phyloP scores from a whole-genome alignment of 2,329 filamentous ascomycete genomes.

The Fusarium equiseti region DNA sequence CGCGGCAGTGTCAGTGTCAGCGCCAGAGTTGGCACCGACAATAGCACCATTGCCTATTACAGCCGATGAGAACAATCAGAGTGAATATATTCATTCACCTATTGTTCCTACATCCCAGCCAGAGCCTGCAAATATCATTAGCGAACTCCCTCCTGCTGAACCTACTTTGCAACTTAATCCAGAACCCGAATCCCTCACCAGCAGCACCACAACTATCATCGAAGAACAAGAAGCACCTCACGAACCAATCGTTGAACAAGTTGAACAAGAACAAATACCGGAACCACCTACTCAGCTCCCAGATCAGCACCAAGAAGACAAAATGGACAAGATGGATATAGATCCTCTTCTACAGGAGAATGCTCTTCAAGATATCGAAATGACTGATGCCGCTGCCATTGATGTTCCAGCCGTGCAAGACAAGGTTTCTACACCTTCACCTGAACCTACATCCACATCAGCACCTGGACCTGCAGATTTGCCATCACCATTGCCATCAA shows the following conservation, averaged over 20 bases:
- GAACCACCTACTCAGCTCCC: constrained; percentile 15
- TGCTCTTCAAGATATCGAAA: constrained; percentile 33
- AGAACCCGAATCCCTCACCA: constrained; percentile 7
- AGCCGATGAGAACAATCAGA: constrained; percentile 12
- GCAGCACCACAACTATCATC: constrained; percentile 13
- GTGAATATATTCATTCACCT: constrained; percentile 24
- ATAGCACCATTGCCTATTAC: constrained; percentile 1
- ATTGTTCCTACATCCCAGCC: constrained; percentile 16
- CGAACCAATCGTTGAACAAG: constrained; percentile 12
- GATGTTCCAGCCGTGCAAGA: neutral
- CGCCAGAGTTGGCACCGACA: constrained; percentile 1
- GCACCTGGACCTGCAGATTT: neutral
- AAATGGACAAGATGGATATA: constrained; percentile 41
- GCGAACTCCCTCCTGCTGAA: constrained; percentile 7
- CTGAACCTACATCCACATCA: neutral
- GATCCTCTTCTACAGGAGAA: constrained; percentile 29
- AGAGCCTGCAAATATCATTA: constrained; percentile 24
- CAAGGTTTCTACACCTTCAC: neutral
- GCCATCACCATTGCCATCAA: constrained; percentile 8
- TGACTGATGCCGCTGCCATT: constrained; percentile 28
- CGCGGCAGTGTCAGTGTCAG: neutral
- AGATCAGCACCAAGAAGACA: constrained; percentile 21
- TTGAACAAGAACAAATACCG: neutral
- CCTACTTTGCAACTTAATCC: constrained; percentile 15
- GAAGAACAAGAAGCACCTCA: constrained; percentile 26